Evolutionary conservation across 176 grass and related monocot species (phyloP), one percentile per base, ranked within the genome.

Genomic region (Oryza meridionalis): DNA sequence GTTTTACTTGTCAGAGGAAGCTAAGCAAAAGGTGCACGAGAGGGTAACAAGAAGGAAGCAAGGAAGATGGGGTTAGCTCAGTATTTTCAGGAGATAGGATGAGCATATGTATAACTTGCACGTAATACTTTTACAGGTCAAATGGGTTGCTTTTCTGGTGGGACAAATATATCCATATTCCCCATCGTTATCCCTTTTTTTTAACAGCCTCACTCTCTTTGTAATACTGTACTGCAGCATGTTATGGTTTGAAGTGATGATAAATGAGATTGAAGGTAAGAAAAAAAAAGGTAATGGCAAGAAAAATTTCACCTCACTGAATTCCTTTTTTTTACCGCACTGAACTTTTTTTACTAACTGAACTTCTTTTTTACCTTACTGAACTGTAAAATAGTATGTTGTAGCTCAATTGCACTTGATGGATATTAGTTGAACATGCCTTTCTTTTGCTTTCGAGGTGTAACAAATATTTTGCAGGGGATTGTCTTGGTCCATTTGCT

Each of bases 1-100:
- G 9, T 62, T 62, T 72, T 65, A 10, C 15, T 72, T 82, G 32
- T 4, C 10, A 16, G 11, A 42, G 29, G 32, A 73, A 51, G 43
- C 13, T 73, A 65, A 65, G 32, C 62, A 49, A 74, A 80, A 42
- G 11, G 44, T 67, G 59, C 64, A 40, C n/a, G 10, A 72, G 59
- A 79, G 67, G 19, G 13, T 70, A 65, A 24, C 42, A 29, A 1
- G 19, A 50, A 71, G 16, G 10, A 73, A 42, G 50, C 22, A 43
- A 80, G 45, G 3, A 49, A 67, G 63, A 32, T 31, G 15, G 2
- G 27, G 17, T 76, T 21, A 35, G 29, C 21, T 76, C 29, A 37
- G 9, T 58, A 22, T 15, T 55, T 81, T 81, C 6, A 69, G 45
- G 11, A 24, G 67, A 42, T 40, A 58, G 45, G 32, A 43, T 71